A percentile compares a stretch with the other conserved stretches of the same genome.
Evolutionary conservation across 495 filamentous ascomycete genomes (phyloP).

Genomic region (Wilcoxina mikolae): DNA sequence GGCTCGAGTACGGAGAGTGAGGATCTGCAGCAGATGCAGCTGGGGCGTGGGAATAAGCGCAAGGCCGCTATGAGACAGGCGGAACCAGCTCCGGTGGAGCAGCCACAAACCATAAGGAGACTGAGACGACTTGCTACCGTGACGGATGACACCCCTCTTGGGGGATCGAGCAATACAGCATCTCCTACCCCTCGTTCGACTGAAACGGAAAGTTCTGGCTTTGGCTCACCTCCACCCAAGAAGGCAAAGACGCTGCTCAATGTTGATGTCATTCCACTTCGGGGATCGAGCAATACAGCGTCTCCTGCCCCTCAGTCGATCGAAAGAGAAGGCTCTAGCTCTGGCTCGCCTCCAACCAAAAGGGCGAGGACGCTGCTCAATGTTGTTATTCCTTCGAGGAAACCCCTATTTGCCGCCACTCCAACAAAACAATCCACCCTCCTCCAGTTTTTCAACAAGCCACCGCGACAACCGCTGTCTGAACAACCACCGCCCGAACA

Average conservation of each 20-base stretch:
- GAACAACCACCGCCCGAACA: neutral
- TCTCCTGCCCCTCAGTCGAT: neutral
- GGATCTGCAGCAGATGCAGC: neutral
- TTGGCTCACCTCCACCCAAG: neutral
- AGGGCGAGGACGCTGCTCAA: neutral
- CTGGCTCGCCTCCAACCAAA: neutral
- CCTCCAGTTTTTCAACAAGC: neutral
- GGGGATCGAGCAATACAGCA: neutral
- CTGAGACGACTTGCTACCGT: neutral
- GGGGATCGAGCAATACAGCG: no score
- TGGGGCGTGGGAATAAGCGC: neutral
- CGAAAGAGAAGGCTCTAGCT: neutral
- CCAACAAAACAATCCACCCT: neutral
- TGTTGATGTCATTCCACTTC: no score
- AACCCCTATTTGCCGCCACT: neutral
- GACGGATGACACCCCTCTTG: neutral
- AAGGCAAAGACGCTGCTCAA: no score
- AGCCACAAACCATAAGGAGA: neutral
- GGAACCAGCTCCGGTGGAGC: neutral
- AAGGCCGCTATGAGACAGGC: neutral
- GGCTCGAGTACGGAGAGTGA: conserved; percentile 1
- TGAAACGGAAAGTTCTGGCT: neutral
- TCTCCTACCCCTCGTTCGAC: neutral
- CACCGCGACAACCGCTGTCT: neutral
- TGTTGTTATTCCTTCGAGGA: neutral